Evolutionary conservation across 2,329 filamentous ascomycete genomes (phyloP), one percentile per base, ranked within the genome.

Genomic region (Davidsoniella neocaledoniae): DNA sequence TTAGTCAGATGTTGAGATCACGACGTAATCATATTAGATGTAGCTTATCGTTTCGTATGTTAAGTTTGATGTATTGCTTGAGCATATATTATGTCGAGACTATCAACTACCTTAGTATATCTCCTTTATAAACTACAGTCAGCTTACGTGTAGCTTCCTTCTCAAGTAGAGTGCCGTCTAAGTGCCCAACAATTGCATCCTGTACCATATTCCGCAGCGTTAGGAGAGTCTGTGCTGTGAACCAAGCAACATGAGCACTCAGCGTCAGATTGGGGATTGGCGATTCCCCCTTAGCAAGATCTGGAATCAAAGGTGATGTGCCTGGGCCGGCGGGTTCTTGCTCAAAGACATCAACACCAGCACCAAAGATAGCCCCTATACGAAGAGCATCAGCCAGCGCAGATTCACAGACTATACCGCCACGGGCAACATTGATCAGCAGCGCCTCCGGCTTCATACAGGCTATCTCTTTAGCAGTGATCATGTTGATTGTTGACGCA

Each of bases 361-460:
- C 64, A 6, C 63, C 64, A 5, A 59, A 61, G 26, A 66, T 56
- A 42, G 53, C 53, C 9, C 57, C 56, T 50, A 53, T 56, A 29
- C 55, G 55, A 10, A 66, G 48, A 25, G 63, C 61, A 10, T 57
- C 54, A n/a, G 58, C 57, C 37, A 66, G 53, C 39, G 62, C 62
- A n/a, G 57, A 55, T 57, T 66, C 64, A 38, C 65, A 59, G 19
- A 66, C 56, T 38, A 61, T 60, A 25, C 59, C 61, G 19, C 63
- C 64, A 44, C 63, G 59, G 3, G 63, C 63, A 16, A 56, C 53
- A 50, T 59, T 60, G 46, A 59, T 43, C 23, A 59, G 41, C 8
- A 59, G 54, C 6, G 52, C 54, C 48, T 70, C 53, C 9, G 44
- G 40, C 9, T 56, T 52, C 57, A 59, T 56, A 10, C 42, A n/a